Conservation (phyloP, 179 eudicot genomes). For the Spergularia azorica region DNA sequence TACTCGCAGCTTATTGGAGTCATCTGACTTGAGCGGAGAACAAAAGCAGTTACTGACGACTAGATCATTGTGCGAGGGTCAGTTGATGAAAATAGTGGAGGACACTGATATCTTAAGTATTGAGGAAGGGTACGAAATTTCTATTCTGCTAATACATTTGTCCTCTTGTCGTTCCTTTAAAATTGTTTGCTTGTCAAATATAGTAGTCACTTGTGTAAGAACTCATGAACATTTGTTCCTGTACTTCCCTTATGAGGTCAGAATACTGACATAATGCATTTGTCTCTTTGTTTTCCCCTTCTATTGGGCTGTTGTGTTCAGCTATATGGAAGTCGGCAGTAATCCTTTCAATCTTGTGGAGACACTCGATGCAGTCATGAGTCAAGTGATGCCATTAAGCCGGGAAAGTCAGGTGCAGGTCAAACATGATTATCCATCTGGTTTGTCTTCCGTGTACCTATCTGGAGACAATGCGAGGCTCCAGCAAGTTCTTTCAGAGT, state of each 20-base stretch:
- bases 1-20: constrained; percentile 56
- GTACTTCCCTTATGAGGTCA: neutral
- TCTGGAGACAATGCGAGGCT: constrained; percentile 81
- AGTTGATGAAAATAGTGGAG: constrained; percentile 60
- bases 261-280: neutral
- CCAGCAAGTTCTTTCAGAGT: constrained; percentile 90
- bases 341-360: constrained; percentile 69
- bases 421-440: constrained; percentile 53
- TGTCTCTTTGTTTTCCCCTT: neutral
- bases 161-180: neutral
- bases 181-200: neutral
- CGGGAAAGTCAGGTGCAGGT: constrained; percentile 66
- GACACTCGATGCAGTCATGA: constrained; percentile 64
- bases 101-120: constrained; percentile 75
- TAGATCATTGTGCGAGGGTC: constrained; percentile 67
- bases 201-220: neutral
- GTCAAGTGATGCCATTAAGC: constrained; percentile 69
- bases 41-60: constrained; percentile 54
- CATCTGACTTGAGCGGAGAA: constrained; percentile 57
- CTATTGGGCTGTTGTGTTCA: constrained; percentile 41
- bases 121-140: constrained; percentile 69
- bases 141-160: neutral
- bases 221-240: neutral
- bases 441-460: constrained; percentile 54
- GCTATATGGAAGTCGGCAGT: constrained; percentile 59